Conservation (phyloP, 305 asterid species). For the Plantago coronopus region DNA sequence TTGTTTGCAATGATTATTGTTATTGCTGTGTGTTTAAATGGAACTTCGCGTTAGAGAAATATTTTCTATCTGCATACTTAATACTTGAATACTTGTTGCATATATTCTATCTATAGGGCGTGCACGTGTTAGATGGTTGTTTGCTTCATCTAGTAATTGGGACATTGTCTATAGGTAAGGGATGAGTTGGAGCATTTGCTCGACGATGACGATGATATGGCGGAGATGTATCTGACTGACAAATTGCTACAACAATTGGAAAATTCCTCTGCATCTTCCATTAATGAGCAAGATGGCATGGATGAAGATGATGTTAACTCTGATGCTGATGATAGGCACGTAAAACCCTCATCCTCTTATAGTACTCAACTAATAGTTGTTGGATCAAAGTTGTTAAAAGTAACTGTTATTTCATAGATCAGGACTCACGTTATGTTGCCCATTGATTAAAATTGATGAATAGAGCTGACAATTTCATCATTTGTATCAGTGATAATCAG, state of each 20-base stretch:
- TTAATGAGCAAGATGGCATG: slow-evolving; percentile 47
- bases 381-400: neutral
- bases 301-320: slow-evolving; percentile 44
- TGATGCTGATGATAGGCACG: slow-evolving; percentile 60
- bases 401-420: neutral
- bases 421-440: slow-evolving; percentile 37
- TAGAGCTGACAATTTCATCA: slow-evolving; percentile 41
- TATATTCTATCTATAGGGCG: neutral
- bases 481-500: slow-evolving; percentile 40
- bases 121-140: slow-evolving; percentile 8
- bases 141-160: slow-evolving; percentile 21
- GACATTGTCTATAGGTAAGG: slow-evolving; percentile 54
- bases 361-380: neutral
- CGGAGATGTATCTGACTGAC: slow-evolving; percentile 96
- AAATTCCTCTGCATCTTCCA: slow-evolving; percentile 50
- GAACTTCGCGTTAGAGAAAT: neutral
- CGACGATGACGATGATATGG: slow-evolving; percentile 96
- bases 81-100: neutral
- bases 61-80: neutral
- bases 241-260: slow-evolving; percentile 70
- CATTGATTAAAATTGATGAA: slow-evolving; percentile 47
- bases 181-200: slow-evolving; percentile 96
- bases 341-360: slow-evolving; percentile 11
- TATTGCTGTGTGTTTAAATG: neutral
- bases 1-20: neutral